Percentiles rank a stretch among this genome's conserved stretches.
Conservation (phyloP, 768 basidiomycete species). For the Lentinula lateritia region DNA sequence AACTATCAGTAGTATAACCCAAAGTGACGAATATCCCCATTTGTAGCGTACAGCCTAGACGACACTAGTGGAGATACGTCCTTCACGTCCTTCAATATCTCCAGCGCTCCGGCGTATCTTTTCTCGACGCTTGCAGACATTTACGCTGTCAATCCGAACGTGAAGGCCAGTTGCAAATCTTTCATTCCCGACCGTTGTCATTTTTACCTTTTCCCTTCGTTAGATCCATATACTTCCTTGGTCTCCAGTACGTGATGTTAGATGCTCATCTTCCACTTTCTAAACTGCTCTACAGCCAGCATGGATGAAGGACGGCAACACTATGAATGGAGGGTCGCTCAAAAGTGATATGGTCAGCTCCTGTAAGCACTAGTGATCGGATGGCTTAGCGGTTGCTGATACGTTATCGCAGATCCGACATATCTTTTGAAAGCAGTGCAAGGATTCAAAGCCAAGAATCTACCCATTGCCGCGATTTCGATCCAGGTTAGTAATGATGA, state of each 20-base stretch:
- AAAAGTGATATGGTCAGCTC: slow-evolving; percentile 38
- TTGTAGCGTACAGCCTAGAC: slow-evolving; percentile 24
- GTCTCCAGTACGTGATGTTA: slow-evolving; percentile 52
- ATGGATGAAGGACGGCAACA: slow-evolving; percentile 71
- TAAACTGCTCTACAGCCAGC: slow-evolving; percentile 41
- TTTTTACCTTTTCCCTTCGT: slow-evolving; percentile 14
- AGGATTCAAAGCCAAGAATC: slow-evolving; percentile 57
- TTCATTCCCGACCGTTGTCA: not conserved
- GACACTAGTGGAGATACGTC: slow-evolving; percentile 22
- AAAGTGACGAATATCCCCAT: not conserved
- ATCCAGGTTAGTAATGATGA: slow-evolving; percentile 32
- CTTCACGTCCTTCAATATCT: slow-evolving; percentile 21
- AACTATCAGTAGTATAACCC: not conserved
- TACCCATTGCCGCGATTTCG: slow-evolving; percentile 55
- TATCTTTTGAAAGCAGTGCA: slow-evolving; percentile 74
- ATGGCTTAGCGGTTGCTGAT: not conserved
- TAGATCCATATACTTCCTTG: slow-evolving; percentile 60
- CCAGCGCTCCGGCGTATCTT: slow-evolving; percentile 24
- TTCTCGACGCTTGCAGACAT: slow-evolving; percentile 26
- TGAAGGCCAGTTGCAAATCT: not conserved
- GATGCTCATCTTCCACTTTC: too few species aligned
- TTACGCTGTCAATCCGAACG: slow-evolving; percentile 1
- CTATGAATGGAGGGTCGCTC: slow-evolving; percentile 65
- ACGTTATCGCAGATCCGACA: slow-evolving; percentile 45
- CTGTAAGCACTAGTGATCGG: slow-evolving; percentile 31